These are phyloP conservation scores for Morella rubra DNA, from an alignment of 306 rosid genomes.

Conservation along the genomic window DNA sequence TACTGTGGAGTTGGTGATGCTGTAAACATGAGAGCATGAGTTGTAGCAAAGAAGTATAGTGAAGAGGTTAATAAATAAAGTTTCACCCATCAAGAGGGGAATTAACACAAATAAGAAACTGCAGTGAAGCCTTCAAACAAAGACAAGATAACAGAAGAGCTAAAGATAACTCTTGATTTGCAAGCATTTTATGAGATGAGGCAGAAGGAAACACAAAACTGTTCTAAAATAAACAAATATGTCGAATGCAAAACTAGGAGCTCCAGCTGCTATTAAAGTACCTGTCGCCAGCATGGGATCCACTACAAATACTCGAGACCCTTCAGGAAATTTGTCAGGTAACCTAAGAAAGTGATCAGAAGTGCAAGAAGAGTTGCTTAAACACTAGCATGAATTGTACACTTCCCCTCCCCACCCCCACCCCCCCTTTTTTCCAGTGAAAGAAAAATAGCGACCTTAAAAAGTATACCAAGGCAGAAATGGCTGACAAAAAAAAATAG, in stretches of 20 bases:
- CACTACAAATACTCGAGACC: constrained; percentile 71
- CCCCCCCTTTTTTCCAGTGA: neutral
- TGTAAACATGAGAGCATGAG: neutral
- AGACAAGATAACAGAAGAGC: neutral
- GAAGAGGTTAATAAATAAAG: neutral
- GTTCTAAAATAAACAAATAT: neutral
- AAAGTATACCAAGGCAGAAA: neutral
- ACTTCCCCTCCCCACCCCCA: neutral
- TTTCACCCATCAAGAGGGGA: neutral
- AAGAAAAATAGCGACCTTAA: no score
- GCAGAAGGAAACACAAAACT: neutral
- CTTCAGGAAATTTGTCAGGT: constrained; percentile 73
- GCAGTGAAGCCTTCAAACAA: neutral
- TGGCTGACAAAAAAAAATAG: neutral
- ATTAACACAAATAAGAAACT: neutral
- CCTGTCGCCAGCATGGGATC: constrained; percentile 99
- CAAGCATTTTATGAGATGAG: neutral
- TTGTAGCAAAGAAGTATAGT: neutral
- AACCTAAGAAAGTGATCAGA: constrained; percentile 48
- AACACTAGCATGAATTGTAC: neutral
- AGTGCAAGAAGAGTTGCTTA: constrained; percentile 5
- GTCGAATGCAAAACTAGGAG: constrained; percentile 12
- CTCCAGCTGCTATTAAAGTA: constrained; percentile 26
- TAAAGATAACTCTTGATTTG: neutral
- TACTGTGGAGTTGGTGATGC: constrained; percentile 1